Percentiles rank a stretch among this genome's conserved stretches.
Evolutionary conservation across 108 stramenopile species (phyloP).

Genomic region (Pseudonitzschia pungens): DNA sequence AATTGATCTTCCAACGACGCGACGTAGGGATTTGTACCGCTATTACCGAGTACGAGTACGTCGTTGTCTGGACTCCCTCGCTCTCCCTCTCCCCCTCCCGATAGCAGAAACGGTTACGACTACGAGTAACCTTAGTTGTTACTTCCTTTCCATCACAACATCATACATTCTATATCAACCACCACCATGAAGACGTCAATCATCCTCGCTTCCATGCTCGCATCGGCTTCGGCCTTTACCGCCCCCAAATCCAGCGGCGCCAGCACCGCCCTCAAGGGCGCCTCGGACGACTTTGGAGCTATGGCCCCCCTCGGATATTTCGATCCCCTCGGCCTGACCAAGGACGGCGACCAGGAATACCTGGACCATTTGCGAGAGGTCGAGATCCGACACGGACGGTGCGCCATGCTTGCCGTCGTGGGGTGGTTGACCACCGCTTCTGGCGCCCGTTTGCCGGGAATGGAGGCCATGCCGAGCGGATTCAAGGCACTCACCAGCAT

Average conservation of each 20-base stretch:
- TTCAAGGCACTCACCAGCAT: conserved; percentile 36
- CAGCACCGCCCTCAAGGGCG: conserved; percentile 43
- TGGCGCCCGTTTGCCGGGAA: conserved; percentile 53
- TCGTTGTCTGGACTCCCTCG: background rate
- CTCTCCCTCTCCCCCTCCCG: background rate
- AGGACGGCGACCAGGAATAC: conserved; percentile 49
- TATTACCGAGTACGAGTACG: too few species aligned
- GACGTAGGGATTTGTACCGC: background rate
- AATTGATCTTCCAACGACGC: background rate
- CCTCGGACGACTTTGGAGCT: conserved; percentile 50
- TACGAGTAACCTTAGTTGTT: too few species aligned
- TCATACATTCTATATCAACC: background rate
- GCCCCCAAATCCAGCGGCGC: conserved; percentile 38
- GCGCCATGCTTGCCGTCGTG: conserved; percentile 76
- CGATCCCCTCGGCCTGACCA: conserved; percentile 37
- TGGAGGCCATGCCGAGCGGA: conserved; percentile 44
- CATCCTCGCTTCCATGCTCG: conserved; percentile 44
- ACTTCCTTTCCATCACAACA: conserved; percentile 6
- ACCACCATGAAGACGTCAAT: conserved; percentile 54
- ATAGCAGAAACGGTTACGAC: background rate
- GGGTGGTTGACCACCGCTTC: conserved; percentile 65
- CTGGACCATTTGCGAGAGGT: conserved; percentile 50
- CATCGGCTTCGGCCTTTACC: conserved; percentile 52
- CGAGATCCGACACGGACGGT: conserved; percentile 72
- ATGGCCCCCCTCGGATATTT: conserved; percentile 48